phyloP scores from a whole-genome alignment of 164 flowering plant genomes.

The Liriodendron chinense region DNA sequence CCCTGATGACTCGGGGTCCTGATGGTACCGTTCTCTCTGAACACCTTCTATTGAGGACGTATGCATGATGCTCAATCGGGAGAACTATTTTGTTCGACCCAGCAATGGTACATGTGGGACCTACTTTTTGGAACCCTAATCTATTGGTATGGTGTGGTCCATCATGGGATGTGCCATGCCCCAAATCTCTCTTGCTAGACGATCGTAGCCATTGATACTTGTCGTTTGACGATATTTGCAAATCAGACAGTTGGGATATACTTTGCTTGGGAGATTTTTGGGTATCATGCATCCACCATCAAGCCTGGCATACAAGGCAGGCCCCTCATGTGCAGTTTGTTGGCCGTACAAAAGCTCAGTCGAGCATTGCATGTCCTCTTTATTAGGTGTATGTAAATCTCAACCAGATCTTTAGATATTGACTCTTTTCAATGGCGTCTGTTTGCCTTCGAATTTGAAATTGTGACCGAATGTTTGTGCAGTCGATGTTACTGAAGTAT shows the following conservation, averaged over 20 bases:
- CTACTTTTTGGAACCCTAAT: background rate
- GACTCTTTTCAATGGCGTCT: background rate
- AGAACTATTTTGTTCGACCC: no score
- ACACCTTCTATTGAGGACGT: background rate
- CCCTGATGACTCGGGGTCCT: conserved; percentile 93
- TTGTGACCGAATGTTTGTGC: conserved; percentile 20
- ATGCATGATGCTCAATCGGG: no score
- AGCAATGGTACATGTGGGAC: background rate
- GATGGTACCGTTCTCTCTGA: conserved; percentile 50
- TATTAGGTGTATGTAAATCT: background rate
- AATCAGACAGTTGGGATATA: no score
- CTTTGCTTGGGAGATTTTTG: no score
- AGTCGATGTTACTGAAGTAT: conserved; percentile 78
- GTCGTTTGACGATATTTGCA: no score
- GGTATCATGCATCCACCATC: no score
- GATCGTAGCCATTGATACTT: no score
- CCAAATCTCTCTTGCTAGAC: no score
- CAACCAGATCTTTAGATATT: background rate
- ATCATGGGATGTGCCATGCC: no score
- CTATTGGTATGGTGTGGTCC: background rate
- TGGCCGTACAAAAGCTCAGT: background rate
- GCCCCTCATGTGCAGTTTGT: no score
- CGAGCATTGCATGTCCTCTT: background rate
- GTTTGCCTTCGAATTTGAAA: background rate
- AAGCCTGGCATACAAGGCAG: no score